These are phyloP conservation scores for Ochromonas danica DNA, from an alignment of 108 stramenopile species.

Conservation along the genomic window DNA sequence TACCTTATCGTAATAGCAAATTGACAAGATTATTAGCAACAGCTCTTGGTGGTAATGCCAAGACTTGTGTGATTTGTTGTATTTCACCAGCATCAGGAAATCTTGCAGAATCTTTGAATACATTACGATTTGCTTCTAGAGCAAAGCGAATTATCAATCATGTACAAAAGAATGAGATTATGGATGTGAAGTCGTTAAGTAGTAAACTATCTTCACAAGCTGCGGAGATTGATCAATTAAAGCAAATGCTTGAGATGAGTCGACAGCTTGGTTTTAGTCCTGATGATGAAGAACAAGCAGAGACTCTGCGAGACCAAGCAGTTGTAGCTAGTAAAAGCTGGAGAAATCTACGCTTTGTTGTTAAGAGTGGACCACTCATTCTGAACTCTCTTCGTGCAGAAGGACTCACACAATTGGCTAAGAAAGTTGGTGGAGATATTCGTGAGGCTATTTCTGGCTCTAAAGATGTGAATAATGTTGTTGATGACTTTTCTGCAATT, in stretches of 20 bases:
- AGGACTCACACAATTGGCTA: conserved; percentile 6
- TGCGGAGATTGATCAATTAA: conserved; percentile 23
- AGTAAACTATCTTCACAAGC: not conserved
- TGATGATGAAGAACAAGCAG: conserved; percentile 6
- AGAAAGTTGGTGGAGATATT: not conserved
- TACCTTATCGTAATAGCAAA: conserved; percentile 36
- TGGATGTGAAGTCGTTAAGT: conserved; percentile 11
- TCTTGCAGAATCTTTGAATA: conserved; percentile 27
- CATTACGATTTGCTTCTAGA: conserved; percentile 29
- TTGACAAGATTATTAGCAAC: conserved; percentile 26
- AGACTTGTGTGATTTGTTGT: conserved; percentile 33
- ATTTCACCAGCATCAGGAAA: conserved; percentile 27
- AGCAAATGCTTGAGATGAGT: not conserved
- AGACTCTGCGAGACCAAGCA: conserved; percentile 1
- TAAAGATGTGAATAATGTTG: not conserved
- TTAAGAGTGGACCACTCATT: not conserved
- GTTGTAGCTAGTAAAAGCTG: not conserved
- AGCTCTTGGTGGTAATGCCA: conserved; percentile 37
- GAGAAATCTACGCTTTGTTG: conserved; percentile 9
- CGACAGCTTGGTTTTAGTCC: conserved; percentile 26
- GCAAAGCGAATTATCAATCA: conserved; percentile 41
- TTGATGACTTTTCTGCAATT: not conserved
- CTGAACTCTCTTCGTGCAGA: not conserved
- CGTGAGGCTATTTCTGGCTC: not conserved
- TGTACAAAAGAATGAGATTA: conserved; percentile 33